Percentiles rank a stretch among this genome's conserved stretches.
phyloP scores from a whole-genome alignment of 2,329 filamentous ascomycete genomes.

The Didymella segeticola region DNA sequence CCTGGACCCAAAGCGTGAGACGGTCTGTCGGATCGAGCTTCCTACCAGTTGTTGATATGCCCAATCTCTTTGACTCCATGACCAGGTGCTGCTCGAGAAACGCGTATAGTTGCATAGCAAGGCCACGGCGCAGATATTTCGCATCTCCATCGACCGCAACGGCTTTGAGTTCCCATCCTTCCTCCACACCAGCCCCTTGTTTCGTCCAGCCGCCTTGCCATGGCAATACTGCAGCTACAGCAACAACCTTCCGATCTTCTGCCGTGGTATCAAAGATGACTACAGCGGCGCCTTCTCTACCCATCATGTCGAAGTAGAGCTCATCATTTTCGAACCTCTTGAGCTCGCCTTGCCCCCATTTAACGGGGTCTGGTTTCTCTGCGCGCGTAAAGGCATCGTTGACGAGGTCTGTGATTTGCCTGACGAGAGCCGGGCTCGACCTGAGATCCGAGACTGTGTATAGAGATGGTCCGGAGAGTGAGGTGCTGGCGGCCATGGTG shows the following conservation, averaged over 20 bases:
- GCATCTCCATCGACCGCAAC: constrained; percentile 30
- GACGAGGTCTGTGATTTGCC: constrained; percentile 21
- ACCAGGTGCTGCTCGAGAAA: constrained; percentile 19
- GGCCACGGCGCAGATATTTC: constrained; percentile 26
- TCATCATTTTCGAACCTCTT: constrained; percentile 24
- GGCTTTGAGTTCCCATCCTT: constrained; percentile 38
- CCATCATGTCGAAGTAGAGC: constrained; percentile 24
- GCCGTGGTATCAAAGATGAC: constrained; percentile 23
- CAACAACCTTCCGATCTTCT: constrained; percentile 23
- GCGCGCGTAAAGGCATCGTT: constrained; percentile 33
- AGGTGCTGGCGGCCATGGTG: constrained; percentile 20
- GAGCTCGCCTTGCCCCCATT: constrained; percentile 20
- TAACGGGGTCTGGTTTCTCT: constrained; percentile 11
- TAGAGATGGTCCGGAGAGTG: constrained; percentile 18
- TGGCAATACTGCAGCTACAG: constrained; percentile 30
- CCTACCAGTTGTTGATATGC: neutral
- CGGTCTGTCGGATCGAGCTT: neutral
- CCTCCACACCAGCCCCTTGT: constrained; percentile 23
- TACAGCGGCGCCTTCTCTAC: constrained; percentile 17
- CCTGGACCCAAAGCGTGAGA: constrained; percentile 32
- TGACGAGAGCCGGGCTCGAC: constrained; percentile 14
- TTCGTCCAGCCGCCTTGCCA: constrained; percentile 33
- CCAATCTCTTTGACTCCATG: neutral
- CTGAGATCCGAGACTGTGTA: constrained; percentile 17
- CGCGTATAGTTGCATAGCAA: constrained; percentile 22